A percentile compares a stretch with the other conserved stretches of the same genome.
Evolutionary conservation across 306 rosid species (phyloP).

Genomic region (Cucurbita moschata): DNA sequence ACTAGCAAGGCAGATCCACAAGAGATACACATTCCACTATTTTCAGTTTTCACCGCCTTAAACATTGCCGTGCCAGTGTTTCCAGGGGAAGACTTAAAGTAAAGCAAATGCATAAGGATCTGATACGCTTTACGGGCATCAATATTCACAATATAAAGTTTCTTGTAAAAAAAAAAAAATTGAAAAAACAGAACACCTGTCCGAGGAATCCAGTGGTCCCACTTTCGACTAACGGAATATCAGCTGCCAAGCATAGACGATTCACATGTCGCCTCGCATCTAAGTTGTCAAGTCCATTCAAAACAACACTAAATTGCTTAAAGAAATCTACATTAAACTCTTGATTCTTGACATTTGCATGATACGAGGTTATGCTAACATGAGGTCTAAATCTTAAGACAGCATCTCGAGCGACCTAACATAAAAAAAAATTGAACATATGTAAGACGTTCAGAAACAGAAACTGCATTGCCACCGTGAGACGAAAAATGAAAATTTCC

Average conservation of each 20-base stretch:
- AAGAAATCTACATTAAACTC: constrained; percentile 81
- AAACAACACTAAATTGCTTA: constrained; percentile 74
- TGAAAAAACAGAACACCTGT: constrained; percentile 45
- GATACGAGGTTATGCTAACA: constrained; percentile 69
- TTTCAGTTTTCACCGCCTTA: not conserved
- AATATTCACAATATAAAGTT: not conserved
- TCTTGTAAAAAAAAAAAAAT: not conserved
- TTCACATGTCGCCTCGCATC: constrained; percentile 97
- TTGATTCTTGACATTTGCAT: constrained; percentile 87
- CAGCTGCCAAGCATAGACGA: constrained; percentile 92
- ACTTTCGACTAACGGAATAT: constrained; percentile 91
- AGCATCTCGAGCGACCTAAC: constrained; percentile 98
- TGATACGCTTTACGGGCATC: not conserved
- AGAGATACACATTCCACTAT: not conserved
- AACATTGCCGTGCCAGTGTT: not conserved
- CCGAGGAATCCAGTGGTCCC: constrained; percentile 99
- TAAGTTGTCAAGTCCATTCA: constrained; percentile 96
- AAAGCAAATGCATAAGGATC: not conserved
- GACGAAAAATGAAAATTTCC: constrained; percentile 11
- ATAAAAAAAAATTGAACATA: not conserved
- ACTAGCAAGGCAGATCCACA: not conserved
- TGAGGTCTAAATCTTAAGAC: constrained; percentile 87
- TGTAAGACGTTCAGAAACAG: constrained; percentile 17
- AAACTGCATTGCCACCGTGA: constrained; percentile 6
- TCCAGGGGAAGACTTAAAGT: not conserved